Base-by-base conservation (phyloP, 768 basidiomycete species). In the Boletus bicolor region DNA sequence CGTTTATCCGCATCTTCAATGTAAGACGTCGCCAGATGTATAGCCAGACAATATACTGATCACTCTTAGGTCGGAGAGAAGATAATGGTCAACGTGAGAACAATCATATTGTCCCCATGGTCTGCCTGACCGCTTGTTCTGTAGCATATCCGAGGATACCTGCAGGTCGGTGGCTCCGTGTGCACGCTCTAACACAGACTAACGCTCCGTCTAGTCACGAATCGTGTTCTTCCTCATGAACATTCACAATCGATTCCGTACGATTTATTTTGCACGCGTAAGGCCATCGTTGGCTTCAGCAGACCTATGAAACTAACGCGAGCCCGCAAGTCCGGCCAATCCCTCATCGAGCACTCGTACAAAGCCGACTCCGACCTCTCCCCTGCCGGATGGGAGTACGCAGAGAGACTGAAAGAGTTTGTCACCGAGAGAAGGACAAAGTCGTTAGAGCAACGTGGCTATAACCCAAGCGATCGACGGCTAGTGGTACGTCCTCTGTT, bases 221-320 rank as follows among this genome's bases (percentile, higher is more conserved):
- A 94, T 98, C 56, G 91, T 98, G 26, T 99, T 98, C 79, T 98
- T 97, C 79, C 78, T 99, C 44, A 98, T 98, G 97, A 99, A 99
- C 70, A 98, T 99, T 46, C 96, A 99, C 74, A 98, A 94, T 66
- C 80, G 82, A 59, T 90, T 86, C 68, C 81, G 96, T 21, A 93
- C 88, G 45, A 99, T 99, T 59, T 98, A 95, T 72, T 98, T 99
- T 73, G 96, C 96, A 5, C 77, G 96, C 39, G 95, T 97, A 67
- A 57, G 90, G 36, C 8, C 38, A 19, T 50, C 52, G 39, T 21
- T 45, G 12, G 26, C 44, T 48, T 39, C 30, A 41, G n/a, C 4
- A 14, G 41, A 15, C 19, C 32, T 26, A 30, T n/a, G 12, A 48
- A 45, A 15, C 46, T 57, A n/a, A 55, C 24, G 6, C 30, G 8